A percentile compares a stretch with the other conserved stretches of the same genome.
Evolutionary conservation across 805 yeast species (phyloP).

Genomic region (Candida krabiensis): DNA sequence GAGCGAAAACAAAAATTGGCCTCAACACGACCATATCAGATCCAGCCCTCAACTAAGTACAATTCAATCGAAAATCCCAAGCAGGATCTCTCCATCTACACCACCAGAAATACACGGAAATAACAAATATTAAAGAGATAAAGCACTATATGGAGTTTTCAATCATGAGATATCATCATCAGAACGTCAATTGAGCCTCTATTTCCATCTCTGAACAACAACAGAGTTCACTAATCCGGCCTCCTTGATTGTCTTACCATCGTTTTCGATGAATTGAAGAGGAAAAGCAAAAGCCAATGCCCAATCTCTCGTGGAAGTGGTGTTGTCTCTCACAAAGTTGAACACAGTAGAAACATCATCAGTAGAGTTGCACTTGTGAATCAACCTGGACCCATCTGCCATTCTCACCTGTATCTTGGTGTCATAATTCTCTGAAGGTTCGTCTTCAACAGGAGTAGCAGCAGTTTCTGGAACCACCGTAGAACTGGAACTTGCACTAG

Average conservation of each 20-base stretch:
- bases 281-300: conserved; percentile 82
- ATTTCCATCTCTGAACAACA: conserved; percentile 84
- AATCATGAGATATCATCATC: too few relatives aligned
- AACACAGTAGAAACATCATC: conserved; percentile 69
- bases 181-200: too few relatives aligned
- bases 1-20: too few relatives aligned
- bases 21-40: too few relatives aligned
- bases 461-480: conserved; percentile 15
- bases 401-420: conserved; percentile 78
- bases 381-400: conserved; percentile 73
- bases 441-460: conserved; percentile 13
- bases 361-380: conserved; percentile 60
- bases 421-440: conserved; percentile 44
- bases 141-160: too few relatives aligned
- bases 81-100: too few relatives aligned
- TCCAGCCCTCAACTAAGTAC: too few relatives aligned
- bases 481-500: conserved; percentile 20
- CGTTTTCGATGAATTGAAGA: conserved; percentile 64
- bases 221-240: conserved; percentile 82
- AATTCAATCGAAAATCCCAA: too few relatives aligned
- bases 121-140: too few relatives aligned
- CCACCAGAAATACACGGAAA: too few relatives aligned
- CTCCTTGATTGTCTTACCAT: conserved; percentile 59
- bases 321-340: conserved; percentile 59
- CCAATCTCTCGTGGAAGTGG: conserved; percentile 51